Percentiles rank a stretch among this genome's conserved stretches.
phyloP scores from a whole-genome alignment of 2,329 filamentous ascomycete species.

The Colletotrichum incanum region DNA sequence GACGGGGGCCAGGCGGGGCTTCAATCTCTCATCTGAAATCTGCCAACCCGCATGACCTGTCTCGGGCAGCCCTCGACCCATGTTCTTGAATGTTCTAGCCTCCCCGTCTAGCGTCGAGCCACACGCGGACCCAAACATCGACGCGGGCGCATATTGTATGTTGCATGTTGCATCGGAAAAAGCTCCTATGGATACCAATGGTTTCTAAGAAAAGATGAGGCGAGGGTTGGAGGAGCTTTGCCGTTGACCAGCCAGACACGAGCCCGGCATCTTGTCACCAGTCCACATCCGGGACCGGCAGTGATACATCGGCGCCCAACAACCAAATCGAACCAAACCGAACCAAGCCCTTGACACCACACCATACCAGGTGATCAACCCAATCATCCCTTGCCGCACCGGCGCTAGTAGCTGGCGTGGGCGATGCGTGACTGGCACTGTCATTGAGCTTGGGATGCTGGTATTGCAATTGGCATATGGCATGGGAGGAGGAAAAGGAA shows the following conservation, averaged over 20 bases:
- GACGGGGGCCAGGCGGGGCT: conserved; percentile 5
- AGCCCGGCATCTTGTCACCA: conserved; percentile 19
- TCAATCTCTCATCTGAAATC: conserved; percentile 24
- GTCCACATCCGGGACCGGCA: conserved; percentile 15
- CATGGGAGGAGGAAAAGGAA: background rate
- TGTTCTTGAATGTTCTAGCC: conserved; percentile 32
- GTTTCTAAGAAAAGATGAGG: conserved; percentile 22
- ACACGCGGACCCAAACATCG: conserved; percentile 3
- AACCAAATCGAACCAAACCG: conserved; percentile 1
- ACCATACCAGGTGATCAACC: conserved; percentile 13
- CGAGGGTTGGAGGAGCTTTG: conserved; percentile 9
- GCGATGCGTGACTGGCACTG: conserved; percentile 16
- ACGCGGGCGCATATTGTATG: background rate
- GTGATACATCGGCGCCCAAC: conserved; percentile 26
- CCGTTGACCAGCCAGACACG: background rate
- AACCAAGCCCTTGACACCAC: background rate
- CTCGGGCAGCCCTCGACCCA: conserved; percentile 33
- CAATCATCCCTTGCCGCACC: conserved; percentile 21
- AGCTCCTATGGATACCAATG: background rate
- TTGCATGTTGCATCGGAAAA: conserved; percentile 15
- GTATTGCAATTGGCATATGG: conserved; percentile 32
- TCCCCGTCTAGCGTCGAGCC: background rate
- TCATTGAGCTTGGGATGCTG: conserved; percentile 32
- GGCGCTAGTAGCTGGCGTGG: conserved; percentile 28
- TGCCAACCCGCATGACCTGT: conserved; percentile 39